Conservation (phyloP, 495 filamentous ascomycete species). For the Pseudomonodictys pantanalensis region DNA sequence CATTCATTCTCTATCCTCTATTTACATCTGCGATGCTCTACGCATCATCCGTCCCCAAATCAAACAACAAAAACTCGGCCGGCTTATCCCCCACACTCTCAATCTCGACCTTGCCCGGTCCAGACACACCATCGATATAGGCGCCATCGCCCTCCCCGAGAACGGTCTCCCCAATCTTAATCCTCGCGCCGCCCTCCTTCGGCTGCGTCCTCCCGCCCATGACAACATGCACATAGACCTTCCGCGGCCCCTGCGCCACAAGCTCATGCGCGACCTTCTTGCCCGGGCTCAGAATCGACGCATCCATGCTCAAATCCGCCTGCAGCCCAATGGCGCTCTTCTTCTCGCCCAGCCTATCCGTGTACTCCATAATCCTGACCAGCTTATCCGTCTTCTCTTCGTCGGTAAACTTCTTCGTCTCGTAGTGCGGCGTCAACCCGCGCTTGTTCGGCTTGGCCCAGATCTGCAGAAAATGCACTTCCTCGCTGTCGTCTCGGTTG, state of each 20-base stretch:
- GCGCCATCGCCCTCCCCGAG: slow-evolving; percentile 72
- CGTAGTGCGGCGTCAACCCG: slow-evolving; percentile 67
- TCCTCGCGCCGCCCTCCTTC: slow-evolving; percentile 63
- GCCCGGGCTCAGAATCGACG: slow-evolving; percentile 54
- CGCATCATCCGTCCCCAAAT: slow-evolving; percentile 36
- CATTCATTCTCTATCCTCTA: too few relatives aligned
- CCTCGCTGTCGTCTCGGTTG: slow-evolving; percentile 62
- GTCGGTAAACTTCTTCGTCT: slow-evolving; percentile 65
- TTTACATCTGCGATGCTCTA: too few relatives aligned
- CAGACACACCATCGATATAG: slow-evolving; percentile 50
- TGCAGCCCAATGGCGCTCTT: slow-evolving; percentile 73
- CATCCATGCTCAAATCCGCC: slow-evolving; percentile 75
- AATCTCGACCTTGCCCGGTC: slow-evolving; percentile 38
- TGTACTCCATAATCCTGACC: slow-evolving; percentile 65
- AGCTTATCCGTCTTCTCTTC: slow-evolving; percentile 65
- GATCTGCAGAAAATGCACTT: slow-evolving; percentile 79
- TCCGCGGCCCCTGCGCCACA: slow-evolving; percentile 61
- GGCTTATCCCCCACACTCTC: slow-evolving; percentile 40
- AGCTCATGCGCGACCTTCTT: slow-evolving; percentile 49
- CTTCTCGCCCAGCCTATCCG: slow-evolving; percentile 55
- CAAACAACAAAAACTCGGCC: slow-evolving; percentile 44
- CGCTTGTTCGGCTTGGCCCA: slow-evolving; percentile 71
- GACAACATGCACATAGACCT: slow-evolving; percentile 73
- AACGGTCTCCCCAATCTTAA: slow-evolving; percentile 61
- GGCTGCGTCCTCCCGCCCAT: slow-evolving; percentile 54